Evolutionary conservation across 345 rosid genomes (phyloP), one percentile per base, ranked within the genome.

Genomic region (Acer yangbiense): DNA sequence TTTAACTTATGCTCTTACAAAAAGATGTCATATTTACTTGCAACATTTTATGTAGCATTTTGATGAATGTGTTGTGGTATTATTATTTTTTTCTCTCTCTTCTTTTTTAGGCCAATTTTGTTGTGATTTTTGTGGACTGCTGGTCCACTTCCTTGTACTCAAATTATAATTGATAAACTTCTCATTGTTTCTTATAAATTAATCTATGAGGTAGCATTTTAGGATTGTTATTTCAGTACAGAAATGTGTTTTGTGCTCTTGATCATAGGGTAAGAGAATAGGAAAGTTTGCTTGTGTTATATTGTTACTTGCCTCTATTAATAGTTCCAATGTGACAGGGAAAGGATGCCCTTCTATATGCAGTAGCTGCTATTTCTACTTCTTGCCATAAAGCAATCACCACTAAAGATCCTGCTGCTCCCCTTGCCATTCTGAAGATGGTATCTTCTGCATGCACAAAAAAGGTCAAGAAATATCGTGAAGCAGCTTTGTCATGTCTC

Each of bases 291-390:
- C 17, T 25, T 61, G 67, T 25, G 32, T 77, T 41, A 3, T n/a
- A 23, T 10, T 55, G 63, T 48, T 79, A 64, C 46, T 58, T 77
- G 79, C 72, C 55, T 65, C 57, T 71, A 55, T 48, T 77, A 41
- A 67, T 84, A 57, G 44, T 75, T 76, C 69, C 64, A n/a, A 68
- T 67, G 29, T 81, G 25, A 67, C 89, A 95, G 98, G 99, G 99
- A 74, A 95, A 95, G 84, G 97, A 95, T 78, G 83, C 93, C 77
- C 88, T 95, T 77, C 79, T 95, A 80, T 79, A 83, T 81, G 99
- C 98, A 69, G 69, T 93, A 43, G 94, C 97, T 78, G 89, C 96
- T 78, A 87, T 95, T 76, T 89, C 88, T 43, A 86, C 82, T 60
- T 79, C 97, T 65, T 93, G 98, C 92, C 97, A 90, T 72, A 82